Conservation (phyloP, 257 asterid species). For the Misopates orontium region DNA sequence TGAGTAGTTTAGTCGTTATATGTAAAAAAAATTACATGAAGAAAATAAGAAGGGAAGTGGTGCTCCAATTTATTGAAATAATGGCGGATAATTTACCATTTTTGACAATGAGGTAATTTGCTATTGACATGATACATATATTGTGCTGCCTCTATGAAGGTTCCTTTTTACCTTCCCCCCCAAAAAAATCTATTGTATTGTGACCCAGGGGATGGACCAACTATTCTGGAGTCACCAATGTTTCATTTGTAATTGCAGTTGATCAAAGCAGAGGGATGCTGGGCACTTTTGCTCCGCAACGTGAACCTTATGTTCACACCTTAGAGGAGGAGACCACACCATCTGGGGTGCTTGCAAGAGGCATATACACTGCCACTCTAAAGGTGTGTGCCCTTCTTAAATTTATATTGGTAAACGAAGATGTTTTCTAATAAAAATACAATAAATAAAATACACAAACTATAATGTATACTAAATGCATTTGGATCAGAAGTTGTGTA, state of each 20-base stretch:
- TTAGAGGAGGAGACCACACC: conserved; percentile 81
- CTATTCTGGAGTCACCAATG: not conserved
- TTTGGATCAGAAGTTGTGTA: not conserved
- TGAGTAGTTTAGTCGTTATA: no score
- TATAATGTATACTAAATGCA: not conserved
- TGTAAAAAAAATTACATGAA: no score
- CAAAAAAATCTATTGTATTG: not conserved
- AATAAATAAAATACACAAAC: not conserved
- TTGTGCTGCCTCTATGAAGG: not conserved
- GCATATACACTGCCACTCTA: conserved; percentile 63
- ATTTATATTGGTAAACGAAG: no score
- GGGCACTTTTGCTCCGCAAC: conserved; percentile 79
- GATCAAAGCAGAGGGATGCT: conserved; percentile 77
- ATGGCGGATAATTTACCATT: no score
- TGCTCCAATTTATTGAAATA: no score
- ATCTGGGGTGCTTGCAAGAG: conserved; percentile 77
- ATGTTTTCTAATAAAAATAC: not conserved
- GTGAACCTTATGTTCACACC: conserved; percentile 55
- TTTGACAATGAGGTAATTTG: no score
- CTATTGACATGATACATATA: no score
- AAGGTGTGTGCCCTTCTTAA: conserved; percentile 40
- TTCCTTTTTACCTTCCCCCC: no score
- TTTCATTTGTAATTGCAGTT: conserved; percentile 43
- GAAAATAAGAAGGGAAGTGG: no score
- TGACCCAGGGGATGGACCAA: not conserved